Conservation (phyloP, 1,284 basidiomycete species). For the Leccinum olivaceoglutinosum region DNA sequence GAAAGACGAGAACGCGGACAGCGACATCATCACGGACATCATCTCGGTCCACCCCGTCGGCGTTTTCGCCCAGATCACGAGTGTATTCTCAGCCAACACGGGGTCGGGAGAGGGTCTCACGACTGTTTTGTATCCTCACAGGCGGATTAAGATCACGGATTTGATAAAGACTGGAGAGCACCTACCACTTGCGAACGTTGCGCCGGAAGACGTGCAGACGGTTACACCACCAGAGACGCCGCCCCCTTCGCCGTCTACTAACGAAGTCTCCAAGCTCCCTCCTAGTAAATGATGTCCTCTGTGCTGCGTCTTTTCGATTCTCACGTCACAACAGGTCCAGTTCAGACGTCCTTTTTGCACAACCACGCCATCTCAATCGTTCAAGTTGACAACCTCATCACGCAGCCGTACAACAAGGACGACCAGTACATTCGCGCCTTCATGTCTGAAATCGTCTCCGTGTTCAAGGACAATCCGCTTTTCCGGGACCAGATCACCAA, state of each 20-base stretch:
- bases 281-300: conserved; percentile 11
- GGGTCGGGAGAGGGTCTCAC: conserved; percentile 71
- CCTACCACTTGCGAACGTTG: conserved; percentile 44
- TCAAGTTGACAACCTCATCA: conserved; percentile 81
- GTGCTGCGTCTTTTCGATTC: background rate
- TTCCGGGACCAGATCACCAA: conserved; percentile 99
- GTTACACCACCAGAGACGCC: conserved; percentile 50
- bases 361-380: conserved; percentile 88
- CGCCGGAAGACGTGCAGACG: conserved; percentile 38
- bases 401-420: conserved; percentile 86
- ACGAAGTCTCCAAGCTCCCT: conserved; percentile 20
- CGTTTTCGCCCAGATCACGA: conserved; percentile 97
- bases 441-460: conserved; percentile 94
- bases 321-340: conserved; percentile 38
- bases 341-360: conserved; percentile 90
- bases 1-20: conserved; percentile 91
- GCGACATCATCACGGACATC: conserved; percentile 87
- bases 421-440: conserved; percentile 93
- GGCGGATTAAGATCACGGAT: conserved; percentile 88
- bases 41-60: conserved; percentile 91
- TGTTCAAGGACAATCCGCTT: conserved; percentile 98
- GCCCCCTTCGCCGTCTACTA: conserved; percentile 37
- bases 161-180: conserved; percentile 65
- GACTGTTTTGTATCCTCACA: conserved; percentile 92
- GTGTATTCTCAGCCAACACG: conserved; percentile 78